Percentiles rank a stretch among this genome's conserved stretches.
Conservation (phyloP, 371 early-diverging fungal genomes). For the Mortierella sp. region DNA sequence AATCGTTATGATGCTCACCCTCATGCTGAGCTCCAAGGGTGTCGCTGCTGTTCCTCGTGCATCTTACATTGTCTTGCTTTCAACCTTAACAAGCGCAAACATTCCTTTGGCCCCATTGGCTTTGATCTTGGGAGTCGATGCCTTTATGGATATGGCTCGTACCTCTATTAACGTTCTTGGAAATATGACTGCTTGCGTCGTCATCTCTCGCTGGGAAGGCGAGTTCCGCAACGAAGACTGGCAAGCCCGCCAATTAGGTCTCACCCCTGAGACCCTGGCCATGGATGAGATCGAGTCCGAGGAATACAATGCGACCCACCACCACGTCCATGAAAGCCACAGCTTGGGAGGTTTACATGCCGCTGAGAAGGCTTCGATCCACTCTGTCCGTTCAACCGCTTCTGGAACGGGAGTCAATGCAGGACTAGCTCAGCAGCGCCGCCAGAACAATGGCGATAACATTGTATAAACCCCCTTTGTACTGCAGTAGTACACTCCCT, state of each 20-base stretch:
- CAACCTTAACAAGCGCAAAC: constrained; percentile 66
- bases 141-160: constrained; percentile 85
- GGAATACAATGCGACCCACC: constrained; percentile 22
- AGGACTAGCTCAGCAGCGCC: constrained; percentile 18
- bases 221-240: constrained; percentile 72
- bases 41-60: constrained; percentile 88
- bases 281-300: constrained; percentile 41
- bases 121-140: constrained; percentile 81
- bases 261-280: constrained; percentile 16
- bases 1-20: constrained; percentile 77
- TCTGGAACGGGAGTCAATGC: constrained; percentile 20
- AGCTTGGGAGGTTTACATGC: constrained; percentile 38
- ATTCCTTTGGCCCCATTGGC: constrained; percentile 70
- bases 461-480: constrained; percentile 19
- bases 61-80: constrained; percentile 72
- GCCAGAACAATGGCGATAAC: constrained; percentile 12
- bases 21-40: constrained; percentile 85
- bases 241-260: constrained; percentile 32
- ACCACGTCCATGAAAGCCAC: constrained; percentile 19
- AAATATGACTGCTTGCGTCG: constrained; percentile 81
- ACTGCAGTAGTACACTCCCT: not conserved
- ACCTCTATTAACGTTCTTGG: constrained; percentile 81
- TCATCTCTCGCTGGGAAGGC: constrained; percentile 82
- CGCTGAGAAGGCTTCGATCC: constrained; percentile 43
- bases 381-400: constrained; percentile 29